Evolutionary conservation across 768 basidiomycete species (phyloP).

Genomic region (Boletus coccyginus): DNA sequence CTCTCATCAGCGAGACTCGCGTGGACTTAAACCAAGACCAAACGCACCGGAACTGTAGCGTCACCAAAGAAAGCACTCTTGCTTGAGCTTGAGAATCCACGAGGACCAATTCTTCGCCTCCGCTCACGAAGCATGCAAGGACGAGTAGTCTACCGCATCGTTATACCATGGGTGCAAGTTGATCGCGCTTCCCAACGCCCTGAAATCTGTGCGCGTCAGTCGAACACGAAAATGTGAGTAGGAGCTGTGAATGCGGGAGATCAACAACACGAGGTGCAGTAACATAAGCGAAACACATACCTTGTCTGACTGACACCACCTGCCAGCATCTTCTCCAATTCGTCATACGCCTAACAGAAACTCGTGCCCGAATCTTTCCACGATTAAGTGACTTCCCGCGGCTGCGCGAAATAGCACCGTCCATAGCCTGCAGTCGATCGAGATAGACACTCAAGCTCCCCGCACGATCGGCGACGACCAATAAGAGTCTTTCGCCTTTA

Average conservation of each 20-base stretch:
- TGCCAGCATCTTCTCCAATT: constrained; percentile 48
- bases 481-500: constrained; percentile 38
- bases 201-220: constrained; percentile 44
- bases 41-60: constrained; percentile 50
- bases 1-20: neutral
- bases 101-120: constrained; percentile 51
- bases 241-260: constrained; percentile 19
- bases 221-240: constrained; percentile 44
- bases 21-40: neutral
- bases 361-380: constrained; percentile 46
- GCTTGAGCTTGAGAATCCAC: constrained; percentile 43
- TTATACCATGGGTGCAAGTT: constrained; percentile 46
- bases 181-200: constrained; percentile 38
- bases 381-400: constrained; percentile 36
- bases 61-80: constrained; percentile 53
- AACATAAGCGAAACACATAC: constrained; percentile 18
- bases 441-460: constrained; percentile 38
- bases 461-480: constrained; percentile 37
- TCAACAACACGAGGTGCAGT: neutral
- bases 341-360: constrained; percentile 50
- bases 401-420: constrained; percentile 27
- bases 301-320: constrained; percentile 42
- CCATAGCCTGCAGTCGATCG: constrained; percentile 34
- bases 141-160: constrained; percentile 24
- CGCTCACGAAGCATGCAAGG: constrained; percentile 43